phyloP scores from a whole-genome alignment of 169 alveolate genomes.

The Neospora caninum region DNA sequence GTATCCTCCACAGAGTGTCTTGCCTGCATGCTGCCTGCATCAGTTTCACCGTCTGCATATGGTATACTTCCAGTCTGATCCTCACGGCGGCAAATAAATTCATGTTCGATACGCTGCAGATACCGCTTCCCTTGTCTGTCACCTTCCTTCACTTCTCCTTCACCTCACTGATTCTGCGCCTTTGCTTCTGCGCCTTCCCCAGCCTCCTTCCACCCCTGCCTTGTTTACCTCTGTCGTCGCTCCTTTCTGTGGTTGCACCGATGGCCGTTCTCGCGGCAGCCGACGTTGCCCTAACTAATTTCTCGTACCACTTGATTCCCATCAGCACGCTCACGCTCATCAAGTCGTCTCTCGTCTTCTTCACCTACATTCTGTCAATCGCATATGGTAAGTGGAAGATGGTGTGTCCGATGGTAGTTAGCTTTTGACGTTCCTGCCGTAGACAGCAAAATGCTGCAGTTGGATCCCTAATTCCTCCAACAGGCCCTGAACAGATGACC shows the following conservation, averaged over 20 bases:
- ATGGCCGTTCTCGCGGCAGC: constrained; percentile 37
- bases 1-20: not conserved
- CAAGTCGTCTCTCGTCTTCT: constrained; percentile 52
- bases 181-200: constrained; percentile 28
- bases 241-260: not conserved
- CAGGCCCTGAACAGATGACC: not conserved
- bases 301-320: constrained; percentile 41
- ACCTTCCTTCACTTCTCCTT: constrained; percentile 55
- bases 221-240: not conserved
- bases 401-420: not conserved
- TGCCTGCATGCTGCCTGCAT: not conserved
- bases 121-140: constrained; percentile 39
- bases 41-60: not conserved
- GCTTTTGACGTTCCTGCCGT: not conserved
- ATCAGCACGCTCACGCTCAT: constrained; percentile 47
- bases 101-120: constrained; percentile 37
- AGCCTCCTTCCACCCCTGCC: not conserved
- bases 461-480: not conserved
- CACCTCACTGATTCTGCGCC: constrained; percentile 1
- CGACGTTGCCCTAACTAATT: constrained; percentile 53
- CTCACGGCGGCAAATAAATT: constrained; percentile 54
- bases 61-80: constrained; percentile 50
- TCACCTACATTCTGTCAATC: constrained; percentile 44
- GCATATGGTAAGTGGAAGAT: constrained; percentile 40
- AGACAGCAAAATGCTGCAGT: not conserved